Evolutionary conservation across 148 eudicot species (phyloP).

Genomic region (Tetragonia tetragonoides): DNA sequence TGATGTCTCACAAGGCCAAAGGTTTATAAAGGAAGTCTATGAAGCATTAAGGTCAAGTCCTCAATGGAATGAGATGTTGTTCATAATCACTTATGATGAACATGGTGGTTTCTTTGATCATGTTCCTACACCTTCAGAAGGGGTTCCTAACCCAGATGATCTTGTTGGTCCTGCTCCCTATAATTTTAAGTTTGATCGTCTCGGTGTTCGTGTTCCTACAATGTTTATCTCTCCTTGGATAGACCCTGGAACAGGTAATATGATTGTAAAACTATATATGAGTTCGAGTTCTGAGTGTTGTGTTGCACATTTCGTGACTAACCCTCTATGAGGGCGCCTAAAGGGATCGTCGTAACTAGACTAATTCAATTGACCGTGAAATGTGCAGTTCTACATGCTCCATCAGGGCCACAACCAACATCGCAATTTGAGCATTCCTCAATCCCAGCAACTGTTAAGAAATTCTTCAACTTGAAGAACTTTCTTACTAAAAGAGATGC

Average conservation of each 20-base stretch:
- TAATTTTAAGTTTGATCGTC: conserved; percentile 56
- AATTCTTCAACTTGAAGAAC: conserved; percentile 68
- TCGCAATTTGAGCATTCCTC: conserved; percentile 83
- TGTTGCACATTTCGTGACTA: too few species aligned
- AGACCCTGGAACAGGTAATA: conserved; percentile 59
- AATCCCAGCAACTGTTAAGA: conserved; percentile 74
- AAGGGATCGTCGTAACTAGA: too few species aligned
- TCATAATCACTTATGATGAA: conserved; percentile 51
- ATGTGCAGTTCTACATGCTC: conserved; percentile 66
- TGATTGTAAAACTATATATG: not conserved
- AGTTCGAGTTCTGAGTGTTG: too few species aligned
- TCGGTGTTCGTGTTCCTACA: conserved; percentile 73
- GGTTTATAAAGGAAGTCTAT: conserved; percentile 55
- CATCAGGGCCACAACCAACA: conserved; percentile 64
- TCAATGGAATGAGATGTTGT: conserved; percentile 63
- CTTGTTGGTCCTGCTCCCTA: conserved; percentile 50
- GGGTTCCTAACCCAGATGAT: conserved; percentile 58
- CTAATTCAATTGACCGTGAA: not conserved
- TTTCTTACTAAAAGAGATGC: conserved; percentile 71
- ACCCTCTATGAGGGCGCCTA: too few species aligned
- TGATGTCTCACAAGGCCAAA: conserved; percentile 50
- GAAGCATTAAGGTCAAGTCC: conserved; percentile 64
- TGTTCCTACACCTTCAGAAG: conserved; percentile 51
- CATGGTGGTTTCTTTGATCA: conserved; percentile 73
- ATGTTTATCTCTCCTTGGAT: conserved; percentile 79